Evolutionary conservation across 257 asterid species (phyloP), one percentile per base, ranked within the genome.

Genomic region (Ehretia macrophylla): DNA sequence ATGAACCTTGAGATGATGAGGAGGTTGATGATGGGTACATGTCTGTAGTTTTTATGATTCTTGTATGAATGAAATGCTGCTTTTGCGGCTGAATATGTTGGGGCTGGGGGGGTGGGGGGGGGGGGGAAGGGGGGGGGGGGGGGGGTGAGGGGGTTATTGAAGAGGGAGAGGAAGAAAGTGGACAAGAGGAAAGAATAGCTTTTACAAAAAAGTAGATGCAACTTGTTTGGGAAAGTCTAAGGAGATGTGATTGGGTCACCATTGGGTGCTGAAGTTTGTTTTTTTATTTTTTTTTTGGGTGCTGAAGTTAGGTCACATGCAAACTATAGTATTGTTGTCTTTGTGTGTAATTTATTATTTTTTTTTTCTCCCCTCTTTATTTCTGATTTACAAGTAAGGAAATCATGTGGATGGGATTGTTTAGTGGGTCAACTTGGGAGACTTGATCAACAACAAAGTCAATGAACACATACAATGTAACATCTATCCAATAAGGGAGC

Each of bases 1-100:
- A 65, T 27, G 88, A 82, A 64, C 80, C 66, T 51, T 85, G 84
- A 1, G 96, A 81, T 23, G 91, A 82, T n/a, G 96, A 82, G 44
- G 92, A 85, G 14, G 84, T 60, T 8, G 96, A 78, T 8, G 96
- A 83, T 5, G 93, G 79, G 60, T 75, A 78, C 96, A 88, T 88
- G 21, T 56, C 16, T 21, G 17, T 13, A 16, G 35, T 10, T 19
- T 32, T 32, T 49, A 32, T 23, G 27, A n/a, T 27, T 27, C 35
- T 6, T 27, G 35, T 27, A 27, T 27, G 35, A 27, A 27, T 27
- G 35, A 27, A 6, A 27, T 27, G 35, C 35, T 39, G 12, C 5
- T 38, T 35, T 16, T 55, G 17, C 8, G 20, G 32, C 19, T 17
- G 12, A 21, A 32, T 20, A 6, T 21, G 53, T 13, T 37, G 37